Evolutionary conservation across 345 rosid genomes (phyloP), one percentile per base, ranked within the genome.

Genomic region (Hirschfeldia incana): DNA sequence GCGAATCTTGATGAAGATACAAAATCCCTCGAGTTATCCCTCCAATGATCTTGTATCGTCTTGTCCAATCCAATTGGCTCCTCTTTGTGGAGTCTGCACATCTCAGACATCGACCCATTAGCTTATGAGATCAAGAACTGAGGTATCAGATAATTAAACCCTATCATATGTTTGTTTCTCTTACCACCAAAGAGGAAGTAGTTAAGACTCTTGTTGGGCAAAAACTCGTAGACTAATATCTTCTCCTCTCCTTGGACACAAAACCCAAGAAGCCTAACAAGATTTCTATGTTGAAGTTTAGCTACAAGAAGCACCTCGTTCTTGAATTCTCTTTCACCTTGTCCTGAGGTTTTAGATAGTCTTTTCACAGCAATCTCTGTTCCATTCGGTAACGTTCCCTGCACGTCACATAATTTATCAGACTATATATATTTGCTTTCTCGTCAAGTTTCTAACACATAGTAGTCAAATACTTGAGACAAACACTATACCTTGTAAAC

Each of bases 331-430:
- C 57, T 11, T 2, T 65, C 79, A 3, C 90, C 92, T 87, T 87
- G 90, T 10, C 81, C 75, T 3, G 92, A 88, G 16, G 53, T 78
- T 63, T 76, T 63, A 0, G 87, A 81, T 12, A 84, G 34, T 51
- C 85, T 84, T 73, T 88, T 88, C 15, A 85, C 89, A 7, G 89
- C 92, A 12, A 88, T 60, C 53, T 81, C 81, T 57, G 75, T 58
- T 61, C 83, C 84, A 13, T 82, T 69, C 0, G 51, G 65, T 12
- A 81, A 28, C 28, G 15, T 59, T 1, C 84, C 84, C 80, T 58
- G 62, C 32, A 57, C 39, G 62, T 59, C 64, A 26, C 33, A 59
- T 59, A 9, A 59, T 10, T 17, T 59, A 27, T 27, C 17, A 73
- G 44, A 44, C 46, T 6, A 46, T 46, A 5, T 46, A 4, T 64